Evolutionary conservation across 106 monocot genomes (phyloP).

Genomic region (Dendrobium catenatum): DNA sequence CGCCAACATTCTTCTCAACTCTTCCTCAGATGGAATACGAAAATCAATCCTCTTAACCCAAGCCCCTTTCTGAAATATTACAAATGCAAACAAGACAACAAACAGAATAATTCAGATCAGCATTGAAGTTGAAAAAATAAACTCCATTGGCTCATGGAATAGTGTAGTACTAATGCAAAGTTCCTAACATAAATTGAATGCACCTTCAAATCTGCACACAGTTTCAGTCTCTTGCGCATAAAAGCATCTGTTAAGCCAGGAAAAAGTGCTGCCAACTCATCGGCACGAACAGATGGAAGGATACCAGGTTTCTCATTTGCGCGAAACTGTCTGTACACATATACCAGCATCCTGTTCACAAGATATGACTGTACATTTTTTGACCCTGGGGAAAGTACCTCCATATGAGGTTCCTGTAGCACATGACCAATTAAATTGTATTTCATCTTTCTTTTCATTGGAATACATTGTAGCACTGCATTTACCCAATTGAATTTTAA

Average conservation of each 20-base stretch:
- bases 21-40: constrained; percentile 78
- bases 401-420: constrained; percentile 94
- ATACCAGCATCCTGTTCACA: constrained; percentile 64
- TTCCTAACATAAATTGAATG: background rate
- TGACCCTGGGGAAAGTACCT: constrained; percentile 75
- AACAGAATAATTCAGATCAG: background rate
- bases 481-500: background rate
- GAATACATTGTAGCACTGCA: background rate
- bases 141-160: background rate
- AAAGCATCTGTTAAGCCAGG: constrained; percentile 59
- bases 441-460: background rate
- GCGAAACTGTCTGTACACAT: constrained; percentile 87
- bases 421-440: background rate
- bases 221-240: constrained; percentile 69
- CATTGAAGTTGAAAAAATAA: background rate
- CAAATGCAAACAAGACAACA: constrained; percentile 1
- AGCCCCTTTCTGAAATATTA: constrained; percentile 40
- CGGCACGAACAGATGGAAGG: constrained; percentile 61
- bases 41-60: constrained; percentile 72
- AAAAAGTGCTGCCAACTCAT: constrained; percentile 68
- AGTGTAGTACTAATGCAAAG: background rate
- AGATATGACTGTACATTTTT: constrained; percentile 78
- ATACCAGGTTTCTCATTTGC: constrained; percentile 70
- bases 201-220: constrained; percentile 88
- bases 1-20: constrained; percentile 71